Evolutionary conservation across 305 asterid species (phyloP).

Genomic region (Rubia tinctorum): DNA sequence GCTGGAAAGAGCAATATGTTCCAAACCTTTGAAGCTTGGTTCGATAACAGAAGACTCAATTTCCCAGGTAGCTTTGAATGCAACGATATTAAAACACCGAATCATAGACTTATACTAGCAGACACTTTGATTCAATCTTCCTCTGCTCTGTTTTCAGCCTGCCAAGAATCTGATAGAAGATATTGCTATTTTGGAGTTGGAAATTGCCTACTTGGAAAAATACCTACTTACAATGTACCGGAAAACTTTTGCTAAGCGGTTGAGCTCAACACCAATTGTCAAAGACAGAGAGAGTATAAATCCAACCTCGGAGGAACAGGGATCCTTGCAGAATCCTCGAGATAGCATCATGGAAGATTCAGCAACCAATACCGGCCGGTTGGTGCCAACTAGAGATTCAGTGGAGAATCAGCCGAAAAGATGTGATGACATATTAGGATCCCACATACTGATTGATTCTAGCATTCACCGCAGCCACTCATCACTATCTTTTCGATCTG

Average conservation of each 20-base stretch:
- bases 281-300: constrained; percentile 24
- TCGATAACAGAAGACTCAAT: constrained; percentile 38
- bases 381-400: constrained; percentile 24
- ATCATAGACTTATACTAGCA: not conserved
- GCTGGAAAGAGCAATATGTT: constrained; percentile 50
- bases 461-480: constrained; percentile 76
- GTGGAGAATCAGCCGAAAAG: constrained; percentile 13
- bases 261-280: constrained; percentile 28
- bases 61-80: constrained; percentile 38
- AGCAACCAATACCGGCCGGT: constrained; percentile 15
- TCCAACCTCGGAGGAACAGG: constrained; percentile 19
- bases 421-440: constrained; percentile 33
- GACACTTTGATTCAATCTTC: not conserved
- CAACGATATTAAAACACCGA: not conserved
- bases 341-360: constrained; percentile 28
- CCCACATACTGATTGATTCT: constrained; percentile 44
- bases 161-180: constrained; percentile 78
- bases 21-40: constrained; percentile 46
- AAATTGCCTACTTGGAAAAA: constrained; percentile 67
- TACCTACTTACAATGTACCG: constrained; percentile 77
- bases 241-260: constrained; percentile 41
- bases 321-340: constrained; percentile 23
- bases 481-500: constrained; percentile 72
- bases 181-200: constrained; percentile 64
- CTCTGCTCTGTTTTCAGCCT: constrained; percentile 37